Evolutionary conservation across 805 yeast species (phyloP).

Genomic region (Schwanniomyces yamadae): DNA sequence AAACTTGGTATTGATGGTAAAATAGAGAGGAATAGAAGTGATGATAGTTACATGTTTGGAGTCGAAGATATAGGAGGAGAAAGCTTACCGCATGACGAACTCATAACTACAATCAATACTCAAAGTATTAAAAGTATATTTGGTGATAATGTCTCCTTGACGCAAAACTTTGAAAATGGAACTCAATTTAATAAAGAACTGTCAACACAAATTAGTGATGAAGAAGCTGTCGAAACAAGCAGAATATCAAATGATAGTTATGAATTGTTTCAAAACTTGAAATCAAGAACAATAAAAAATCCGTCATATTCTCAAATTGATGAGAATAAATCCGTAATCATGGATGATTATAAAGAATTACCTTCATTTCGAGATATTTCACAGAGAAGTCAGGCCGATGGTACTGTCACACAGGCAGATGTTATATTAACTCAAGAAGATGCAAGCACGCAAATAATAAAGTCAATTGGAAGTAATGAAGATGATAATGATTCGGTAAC

Average conservation of each 20-base stretch:
- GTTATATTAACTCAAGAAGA: constrained; percentile 18
- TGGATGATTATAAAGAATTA: constrained; percentile 10
- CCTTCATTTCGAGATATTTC: constrained; percentile 23
- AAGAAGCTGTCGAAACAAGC: too few species aligned
- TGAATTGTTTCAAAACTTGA: constrained; percentile 28
- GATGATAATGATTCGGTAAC: constrained; percentile 27
- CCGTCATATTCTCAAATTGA: constrained; percentile 8
- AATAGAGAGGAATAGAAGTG: constrained; percentile 13
- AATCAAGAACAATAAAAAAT: constrained; percentile 17
- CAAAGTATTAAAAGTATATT: constrained; percentile 6
- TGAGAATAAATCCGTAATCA: constrained; percentile 5
- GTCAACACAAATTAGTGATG: too few species aligned
- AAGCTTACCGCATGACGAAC: constrained; percentile 11
- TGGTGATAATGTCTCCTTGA: constrained; percentile 5
- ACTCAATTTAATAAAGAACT: too few species aligned
- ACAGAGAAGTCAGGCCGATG: not conserved
- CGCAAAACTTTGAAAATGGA: constrained; percentile 6
- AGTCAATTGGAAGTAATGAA: not conserved
- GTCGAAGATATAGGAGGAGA: constrained; percentile 11
- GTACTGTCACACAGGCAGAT: constrained; percentile 14
- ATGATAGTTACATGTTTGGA: constrained; percentile 33
- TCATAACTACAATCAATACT: constrained; percentile 14
- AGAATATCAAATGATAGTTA: not conserved
- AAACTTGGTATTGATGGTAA: constrained; percentile 8
- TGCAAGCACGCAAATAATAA: not conserved